phyloP scores from a whole-genome alignment of 169 alveolate species.

The Plasmodium falciparum region DNA sequence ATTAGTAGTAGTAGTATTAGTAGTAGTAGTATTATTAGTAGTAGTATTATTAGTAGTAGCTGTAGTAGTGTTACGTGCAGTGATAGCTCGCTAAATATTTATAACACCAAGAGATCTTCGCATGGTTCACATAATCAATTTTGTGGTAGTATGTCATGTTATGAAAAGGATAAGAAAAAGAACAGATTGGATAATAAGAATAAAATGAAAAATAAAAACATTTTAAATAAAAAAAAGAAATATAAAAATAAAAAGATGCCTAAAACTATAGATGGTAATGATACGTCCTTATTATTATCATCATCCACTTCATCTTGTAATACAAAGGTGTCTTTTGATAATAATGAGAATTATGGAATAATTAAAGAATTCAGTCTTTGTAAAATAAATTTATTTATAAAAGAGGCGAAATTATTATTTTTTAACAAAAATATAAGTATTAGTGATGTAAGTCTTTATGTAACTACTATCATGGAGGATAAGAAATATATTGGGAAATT shows the following conservation, averaged over 20 bases:
- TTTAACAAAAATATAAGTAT: constrained; percentile 40
- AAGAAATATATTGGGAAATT: constrained; percentile 58
- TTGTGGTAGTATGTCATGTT: too few relatives aligned
- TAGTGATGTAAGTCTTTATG: constrained; percentile 44
- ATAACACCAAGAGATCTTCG: too few relatives aligned
- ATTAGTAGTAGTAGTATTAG: too few relatives aligned
- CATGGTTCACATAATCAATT: too few relatives aligned
- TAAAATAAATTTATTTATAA: constrained; percentile 38
- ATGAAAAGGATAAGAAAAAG: constrained; percentile 1
- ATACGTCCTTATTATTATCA: background rate
- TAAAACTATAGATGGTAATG: too few relatives aligned
- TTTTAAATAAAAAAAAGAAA: too few relatives aligned
- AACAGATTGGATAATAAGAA: background rate
- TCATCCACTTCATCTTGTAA: background rate
- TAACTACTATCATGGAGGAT: constrained; percentile 59
- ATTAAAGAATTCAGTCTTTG: constrained; percentile 26
- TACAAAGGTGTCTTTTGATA: constrained; percentile 6
- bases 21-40: too few relatives aligned
- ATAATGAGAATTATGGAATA: constrained; percentile 12
- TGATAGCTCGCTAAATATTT: too few relatives aligned
- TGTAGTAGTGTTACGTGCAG: too few relatives aligned
- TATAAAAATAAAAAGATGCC: too few relatives aligned
- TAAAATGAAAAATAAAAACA: too few relatives aligned
- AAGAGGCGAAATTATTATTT: constrained; percentile 68
- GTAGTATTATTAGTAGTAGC: too few relatives aligned